These are phyloP conservation scores for Solanum hybrid DNA, from an alignment of 305 asterid genomes.

Conservation along the genomic window DNA sequence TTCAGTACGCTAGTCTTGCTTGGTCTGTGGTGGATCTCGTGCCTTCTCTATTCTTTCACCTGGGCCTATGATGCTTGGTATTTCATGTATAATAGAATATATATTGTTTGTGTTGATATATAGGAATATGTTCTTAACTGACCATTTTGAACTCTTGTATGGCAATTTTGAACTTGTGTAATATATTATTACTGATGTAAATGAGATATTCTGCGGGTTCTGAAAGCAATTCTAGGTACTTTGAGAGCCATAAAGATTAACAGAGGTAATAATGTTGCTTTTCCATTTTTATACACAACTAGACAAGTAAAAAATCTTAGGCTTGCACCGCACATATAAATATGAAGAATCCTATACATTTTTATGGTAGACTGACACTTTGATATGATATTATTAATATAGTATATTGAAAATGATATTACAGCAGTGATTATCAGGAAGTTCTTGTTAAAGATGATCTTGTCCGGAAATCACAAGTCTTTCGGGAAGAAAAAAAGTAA, in stretches of 20 bases:
- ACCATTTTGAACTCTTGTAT: background rate
- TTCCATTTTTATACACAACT: background rate
- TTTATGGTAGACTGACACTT: slow-evolving; percentile 5
- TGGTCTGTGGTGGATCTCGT: slow-evolving; percentile 96
- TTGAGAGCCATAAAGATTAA: background rate
- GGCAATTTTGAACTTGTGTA: background rate
- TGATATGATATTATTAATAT: slow-evolving; percentile 9
- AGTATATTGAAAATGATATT: slow-evolving; percentile 12
- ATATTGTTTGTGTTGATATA: background rate
- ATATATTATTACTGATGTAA: slow-evolving; percentile 4
- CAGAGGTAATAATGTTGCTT: background rate
- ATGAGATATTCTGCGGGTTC: slow-evolving; percentile 3
- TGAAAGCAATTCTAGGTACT: background rate
- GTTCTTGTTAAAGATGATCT: slow-evolving; percentile 20
- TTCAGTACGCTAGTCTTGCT: slow-evolving; percentile 90
- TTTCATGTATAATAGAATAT: slow-evolving; percentile 1
- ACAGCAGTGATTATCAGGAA: slow-evolving; percentile 18
- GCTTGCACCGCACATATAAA: background rate
- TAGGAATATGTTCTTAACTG: background rate
- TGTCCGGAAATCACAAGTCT: slow-evolving; percentile 16
- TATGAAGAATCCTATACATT: slow-evolving; percentile 1
- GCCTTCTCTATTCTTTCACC: slow-evolving; percentile 58
- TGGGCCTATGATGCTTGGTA: slow-evolving; percentile 46
- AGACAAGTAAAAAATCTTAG: background rate
- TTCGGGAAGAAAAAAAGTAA: slow-evolving; percentile 1